Evolutionary conservation across 2,329 filamentous ascomycete genomes (phyloP), one percentile per base, ranked within the genome.

Genomic region (Fusarium sterilihyphosum): DNA sequence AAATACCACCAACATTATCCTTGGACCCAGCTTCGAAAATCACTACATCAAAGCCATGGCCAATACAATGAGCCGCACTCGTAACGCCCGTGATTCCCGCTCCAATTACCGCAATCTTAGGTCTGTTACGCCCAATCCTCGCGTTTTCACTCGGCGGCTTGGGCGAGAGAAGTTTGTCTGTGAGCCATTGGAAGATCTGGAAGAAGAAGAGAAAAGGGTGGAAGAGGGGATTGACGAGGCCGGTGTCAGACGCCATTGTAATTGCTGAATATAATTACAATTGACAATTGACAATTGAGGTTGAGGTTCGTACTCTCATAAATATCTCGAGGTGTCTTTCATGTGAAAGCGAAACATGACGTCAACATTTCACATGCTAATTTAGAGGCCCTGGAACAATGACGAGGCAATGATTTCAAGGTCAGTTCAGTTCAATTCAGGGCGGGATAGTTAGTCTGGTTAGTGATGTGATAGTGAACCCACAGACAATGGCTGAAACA

Each of bases 1-100:
- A 96, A 40, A 96, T 96, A 0, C 94, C 94, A 22, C 93, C 93
- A 0, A 97, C 81, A 31, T 89, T 86, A 22, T 93, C 87, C 72
- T 90, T 86, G 8, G 86, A 82, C 3, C 92, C 92, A 13, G 90
- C 89, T 80, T 97, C 94, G 74, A 97, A 97, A 44, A 97, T 89
- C 26, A 89, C 88, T 12, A 94, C 92, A 71, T 96, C 93, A 75
- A 96, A 96, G 50, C 94, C 94, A 89, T 96, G 93, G 4, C 94
- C 94, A 41, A 95, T 90, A 79, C 93, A 95, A 80, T 97, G 94
- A 3, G 93, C 91, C 1, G 94, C 94, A 13, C 93, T 90, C 3
- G 93, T 94, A 6, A 96, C 91, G 8, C 94, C 89, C 0, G 89
- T 96, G 62, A 97, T 86, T 4, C 92, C 92, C 35, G 92, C 90